These are phyloP conservation scores for Brassica cretica DNA, from an alignment of 345 rosid genomes.

Conservation along the genomic window DNA sequence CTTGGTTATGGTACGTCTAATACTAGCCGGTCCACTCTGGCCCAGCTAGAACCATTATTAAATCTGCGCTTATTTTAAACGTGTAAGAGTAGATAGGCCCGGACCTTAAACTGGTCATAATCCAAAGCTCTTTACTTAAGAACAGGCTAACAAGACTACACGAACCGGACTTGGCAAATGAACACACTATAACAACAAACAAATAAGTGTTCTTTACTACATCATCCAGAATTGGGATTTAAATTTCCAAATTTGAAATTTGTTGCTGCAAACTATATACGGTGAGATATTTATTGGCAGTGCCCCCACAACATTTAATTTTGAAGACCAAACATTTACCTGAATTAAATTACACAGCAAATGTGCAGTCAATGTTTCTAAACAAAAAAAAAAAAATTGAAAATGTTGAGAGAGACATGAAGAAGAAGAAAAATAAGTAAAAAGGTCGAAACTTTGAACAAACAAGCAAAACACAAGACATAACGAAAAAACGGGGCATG, in stretches of 20 bases:
- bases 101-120: not conserved
- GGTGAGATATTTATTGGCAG: not conserved
- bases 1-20: not conserved
- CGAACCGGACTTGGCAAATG: not conserved
- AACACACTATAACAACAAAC: not conserved
- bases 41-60: not conserved
- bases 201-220: not conserved
- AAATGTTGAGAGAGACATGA: not conserved
- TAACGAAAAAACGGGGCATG: not conserved
- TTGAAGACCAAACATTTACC: constrained; percentile 14
- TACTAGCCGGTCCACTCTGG: not conserved
- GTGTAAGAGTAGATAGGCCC: not conserved
- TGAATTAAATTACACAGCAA: not conserved
- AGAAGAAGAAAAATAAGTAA: not conserved
- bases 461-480: not conserved
- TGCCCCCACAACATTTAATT: not conserved
- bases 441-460: constrained; percentile 6
- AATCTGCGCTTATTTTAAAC: not conserved
- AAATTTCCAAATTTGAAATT: not conserved
- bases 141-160: not conserved
- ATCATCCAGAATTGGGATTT: not conserved
- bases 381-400: not conserved
- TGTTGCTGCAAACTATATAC: not conserved
- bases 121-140: not conserved
- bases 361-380: constrained; percentile 10